Base-by-base conservation (phyloP, 805 yeast genomes). In the Candida broadrunensis region DNA sequence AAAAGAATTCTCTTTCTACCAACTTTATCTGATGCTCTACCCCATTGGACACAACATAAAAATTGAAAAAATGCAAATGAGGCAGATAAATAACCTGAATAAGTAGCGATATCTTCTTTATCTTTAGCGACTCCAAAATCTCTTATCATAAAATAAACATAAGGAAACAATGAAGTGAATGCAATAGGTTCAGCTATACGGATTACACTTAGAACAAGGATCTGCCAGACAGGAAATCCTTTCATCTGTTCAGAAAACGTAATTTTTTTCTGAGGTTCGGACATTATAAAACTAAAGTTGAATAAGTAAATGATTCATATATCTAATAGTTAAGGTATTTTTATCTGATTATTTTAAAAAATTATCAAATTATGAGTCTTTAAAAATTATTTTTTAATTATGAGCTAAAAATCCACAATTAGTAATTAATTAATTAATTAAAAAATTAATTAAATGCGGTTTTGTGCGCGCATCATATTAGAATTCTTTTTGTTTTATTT, bases 181-280 rank as follows among this genome's bases (percentile, higher is more conserved):
- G 84, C 77, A 16, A 81, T 69, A 1, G 86, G 85, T 52, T 80
- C 85, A 11, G 80, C 69, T 44, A 80, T 74, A 42, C 85, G 61
- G 37, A 79, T 74, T 21, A 72, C 45, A 21, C 65, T 47, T 5
- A 66, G 53, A 41, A 63, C 65, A 25, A 47, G 37, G 56, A 66
- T 64, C 46, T 80, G 85, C 52, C 72, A 60, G 52, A 72, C 63
- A 14, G 85, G 85, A 51, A 80, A 78, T 18, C 78, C 84, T 31
- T 52, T 59, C 64, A 80, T 65, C 51, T 76, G 82, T 45, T 78
- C 74, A 33, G 66, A 57, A 47, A 75, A 74, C 4, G 65, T 39
- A 13, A 43, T 45, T 18, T 47, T 47, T 4, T 27, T 18, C n/a
- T 30, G 18, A 5, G 32, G 29, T 25, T 25, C 29, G 5, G 29